Evolutionary conservation across 805 yeast species (phyloP).

Genomic region (Ogataea paradorogensis): DNA sequence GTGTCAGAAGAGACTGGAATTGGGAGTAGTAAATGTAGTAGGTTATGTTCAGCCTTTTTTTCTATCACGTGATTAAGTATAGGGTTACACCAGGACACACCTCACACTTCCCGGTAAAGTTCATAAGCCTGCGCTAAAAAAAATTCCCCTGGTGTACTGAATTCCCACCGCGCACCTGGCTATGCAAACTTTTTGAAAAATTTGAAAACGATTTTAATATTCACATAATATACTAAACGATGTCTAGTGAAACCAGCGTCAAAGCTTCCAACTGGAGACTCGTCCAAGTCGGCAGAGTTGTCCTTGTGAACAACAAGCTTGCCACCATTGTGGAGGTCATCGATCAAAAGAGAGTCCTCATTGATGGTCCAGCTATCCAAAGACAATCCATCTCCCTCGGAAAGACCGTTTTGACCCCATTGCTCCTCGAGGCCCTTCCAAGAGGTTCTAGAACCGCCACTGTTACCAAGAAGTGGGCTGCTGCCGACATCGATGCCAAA

Average conservation of each 20-base stretch:
- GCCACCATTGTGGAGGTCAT: conserved; percentile 98
- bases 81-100: conserved; percentile 4
- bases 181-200: conserved; percentile 13
- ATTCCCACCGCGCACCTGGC: conserved; percentile 8
- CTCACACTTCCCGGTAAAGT: conserved; percentile 5
- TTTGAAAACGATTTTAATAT: conserved; percentile 15
- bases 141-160: not conserved
- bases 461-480: conserved; percentile 90
- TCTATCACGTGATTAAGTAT: conserved; percentile 1
- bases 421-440: conserved; percentile 80
- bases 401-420: conserved; percentile 89
- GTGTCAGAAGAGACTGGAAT: not conserved
- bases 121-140: not conserved
- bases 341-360: conserved; percentile 97
- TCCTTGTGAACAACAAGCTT: conserved; percentile 86
- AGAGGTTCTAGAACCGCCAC: conserved; percentile 90
- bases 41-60: too few species aligned
- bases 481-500: conserved; percentile 82
- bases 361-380: conserved; percentile 95
- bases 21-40: not conserved
- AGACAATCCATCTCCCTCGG: conserved; percentile 90
- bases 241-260: conserved; percentile 57
- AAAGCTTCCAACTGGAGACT: conserved; percentile 98
- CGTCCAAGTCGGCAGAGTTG: conserved; percentile 99
- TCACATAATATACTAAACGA: conserved; percentile 22